Conservation (phyloP, 2,329 filamentous ascomycete species). For the Pseudogymnoascus sp. region DNA sequence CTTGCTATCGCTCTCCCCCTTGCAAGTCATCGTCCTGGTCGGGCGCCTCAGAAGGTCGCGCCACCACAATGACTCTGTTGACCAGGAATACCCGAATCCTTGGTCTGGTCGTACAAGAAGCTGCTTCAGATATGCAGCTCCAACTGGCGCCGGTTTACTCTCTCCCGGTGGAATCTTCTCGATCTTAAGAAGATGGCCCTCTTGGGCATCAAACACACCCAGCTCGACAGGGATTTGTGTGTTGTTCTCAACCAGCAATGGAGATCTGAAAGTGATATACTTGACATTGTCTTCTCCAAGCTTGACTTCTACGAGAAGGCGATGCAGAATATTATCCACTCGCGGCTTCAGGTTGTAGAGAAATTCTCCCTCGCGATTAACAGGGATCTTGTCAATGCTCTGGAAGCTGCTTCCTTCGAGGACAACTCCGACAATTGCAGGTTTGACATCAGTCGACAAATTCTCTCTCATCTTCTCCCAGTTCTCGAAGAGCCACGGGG, state of each 20-base stretch:
- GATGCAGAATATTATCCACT: constrained; percentile 75
- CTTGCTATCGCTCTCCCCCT: constrained; percentile 71
- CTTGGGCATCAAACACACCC: constrained; percentile 78
- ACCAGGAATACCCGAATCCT: constrained; percentile 96
- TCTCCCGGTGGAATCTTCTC: constrained; percentile 95
- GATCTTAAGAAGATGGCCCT: constrained; percentile 89
- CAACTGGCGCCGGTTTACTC: constrained; percentile 80
- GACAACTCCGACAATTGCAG: constrained; percentile 70
- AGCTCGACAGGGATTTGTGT: constrained; percentile 94
- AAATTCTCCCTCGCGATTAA: constrained; percentile 90
- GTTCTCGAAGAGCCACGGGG: constrained; percentile 93
- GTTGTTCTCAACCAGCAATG: constrained; percentile 85
- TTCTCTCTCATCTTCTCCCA: constrained; percentile 95
- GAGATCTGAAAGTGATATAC: constrained; percentile 91
- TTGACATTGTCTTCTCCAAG: constrained; percentile 95
- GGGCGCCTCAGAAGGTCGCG: constrained; percentile 78
- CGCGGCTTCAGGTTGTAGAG: constrained; percentile 84
- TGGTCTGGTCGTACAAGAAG: constrained; percentile 84
- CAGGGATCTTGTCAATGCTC: constrained; percentile 73
- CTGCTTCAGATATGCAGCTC: constrained; percentile 82
- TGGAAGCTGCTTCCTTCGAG: constrained; percentile 94
- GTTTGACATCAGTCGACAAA: constrained; percentile 72
- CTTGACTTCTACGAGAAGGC: constrained; percentile 83
- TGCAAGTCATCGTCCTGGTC: constrained; percentile 80
- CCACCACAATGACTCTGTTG: constrained; percentile 83